Evolutionary conservation across 176 grass and related monocot genomes (phyloP).

Genomic region (Luzula sylvatica): DNA sequence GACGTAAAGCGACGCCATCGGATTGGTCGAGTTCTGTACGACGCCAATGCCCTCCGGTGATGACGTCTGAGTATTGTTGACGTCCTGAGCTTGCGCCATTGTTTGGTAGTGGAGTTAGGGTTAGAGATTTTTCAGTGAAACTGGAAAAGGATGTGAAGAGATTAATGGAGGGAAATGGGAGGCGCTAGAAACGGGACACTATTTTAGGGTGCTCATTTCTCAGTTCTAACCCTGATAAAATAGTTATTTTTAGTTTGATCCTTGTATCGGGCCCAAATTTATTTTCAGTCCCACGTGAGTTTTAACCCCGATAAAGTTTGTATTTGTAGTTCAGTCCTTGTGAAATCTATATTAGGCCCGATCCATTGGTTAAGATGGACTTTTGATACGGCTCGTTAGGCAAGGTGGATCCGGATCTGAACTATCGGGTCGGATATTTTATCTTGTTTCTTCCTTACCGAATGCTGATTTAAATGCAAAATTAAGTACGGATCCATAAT

Average conservation of each 20-base stretch:
- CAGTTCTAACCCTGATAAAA: conserved; percentile 16
- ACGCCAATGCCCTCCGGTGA: conserved; percentile 8
- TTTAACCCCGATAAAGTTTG: no score
- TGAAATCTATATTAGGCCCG: no score
- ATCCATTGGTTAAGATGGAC: no score
- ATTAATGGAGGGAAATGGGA: background rate
- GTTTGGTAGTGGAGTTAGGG: background rate
- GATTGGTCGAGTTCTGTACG: conserved; percentile 28
- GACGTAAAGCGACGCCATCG: conserved; percentile 73
- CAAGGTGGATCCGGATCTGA: no score
- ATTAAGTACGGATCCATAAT: no score
- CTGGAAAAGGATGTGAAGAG: background rate
- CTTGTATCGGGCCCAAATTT: no score
- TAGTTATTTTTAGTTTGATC: background rate
- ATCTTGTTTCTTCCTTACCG: no score
- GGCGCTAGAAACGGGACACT: background rate
- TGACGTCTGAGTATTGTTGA: conserved; percentile 10
- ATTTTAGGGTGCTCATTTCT: background rate
- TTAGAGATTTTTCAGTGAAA: conserved; percentile 2
- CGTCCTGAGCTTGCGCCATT: conserved; percentile 14
- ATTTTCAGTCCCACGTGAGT: no score
- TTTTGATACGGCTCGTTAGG: no score
- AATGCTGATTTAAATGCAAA: no score
- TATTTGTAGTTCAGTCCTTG: no score
- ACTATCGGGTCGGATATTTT: no score